Evolutionary conservation across 2,329 filamentous ascomycete genomes (phyloP).

Genomic region (Zalaria obscura): DNA sequence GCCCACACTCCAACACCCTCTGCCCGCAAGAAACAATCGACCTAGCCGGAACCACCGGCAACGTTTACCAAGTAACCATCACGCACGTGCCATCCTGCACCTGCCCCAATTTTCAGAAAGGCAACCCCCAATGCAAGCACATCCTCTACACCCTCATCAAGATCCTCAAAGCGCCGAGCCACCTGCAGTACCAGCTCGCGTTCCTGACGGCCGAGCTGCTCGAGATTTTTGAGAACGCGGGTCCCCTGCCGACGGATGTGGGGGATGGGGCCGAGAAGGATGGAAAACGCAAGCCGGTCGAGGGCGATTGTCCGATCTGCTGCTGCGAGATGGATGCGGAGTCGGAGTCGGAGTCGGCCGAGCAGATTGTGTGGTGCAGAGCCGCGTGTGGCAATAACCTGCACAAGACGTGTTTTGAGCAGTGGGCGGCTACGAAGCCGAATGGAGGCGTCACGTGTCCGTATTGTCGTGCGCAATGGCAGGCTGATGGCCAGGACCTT

Average conservation of each 20-base stretch:
- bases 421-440: constrained; percentile 29
- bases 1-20: constrained; percentile 21
- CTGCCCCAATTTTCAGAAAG: constrained; percentile 15
- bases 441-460: constrained; percentile 15
- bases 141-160: constrained; percentile 46
- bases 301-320: constrained; percentile 51
- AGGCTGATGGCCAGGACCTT: constrained; percentile 8
- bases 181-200: constrained; percentile 47
- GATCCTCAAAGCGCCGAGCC: constrained; percentile 39
- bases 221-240: constrained; percentile 41
- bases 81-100: constrained; percentile 34
- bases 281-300: constrained; percentile 43
- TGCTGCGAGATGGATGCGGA: constrained; percentile 17
- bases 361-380: constrained; percentile 44
- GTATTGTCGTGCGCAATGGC: constrained; percentile 17
- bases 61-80: constrained; percentile 45
- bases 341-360: constrained; percentile 6
- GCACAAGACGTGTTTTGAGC: constrained; percentile 41
- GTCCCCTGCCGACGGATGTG: constrained; percentile 30
- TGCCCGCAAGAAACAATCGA: constrained; percentile 38
- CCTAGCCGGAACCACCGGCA: constrained; percentile 48
- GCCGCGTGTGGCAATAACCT: constrained; percentile 49
- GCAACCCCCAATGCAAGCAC: constrained; percentile 50
- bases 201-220: constrained; percentile 43
- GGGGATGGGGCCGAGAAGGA: constrained; percentile 16